Evolutionary conservation across 441 rosid genomes (phyloP), one percentile per base, ranked within the genome.

Genomic region (Aleurites moluccanus): DNA sequence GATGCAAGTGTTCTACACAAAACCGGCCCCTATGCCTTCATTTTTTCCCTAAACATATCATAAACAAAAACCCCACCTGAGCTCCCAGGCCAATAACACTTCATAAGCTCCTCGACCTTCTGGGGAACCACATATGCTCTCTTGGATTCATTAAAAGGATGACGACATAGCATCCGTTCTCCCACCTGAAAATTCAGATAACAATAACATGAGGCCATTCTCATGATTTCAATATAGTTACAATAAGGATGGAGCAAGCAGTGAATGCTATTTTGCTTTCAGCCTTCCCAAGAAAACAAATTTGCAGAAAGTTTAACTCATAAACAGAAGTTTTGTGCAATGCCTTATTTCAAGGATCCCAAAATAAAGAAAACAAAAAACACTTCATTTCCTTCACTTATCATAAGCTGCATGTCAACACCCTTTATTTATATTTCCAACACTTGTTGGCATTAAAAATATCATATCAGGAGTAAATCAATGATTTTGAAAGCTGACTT

Each of bases 51-150:
- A 52, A 35, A 61, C 64, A 11, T 9, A 55, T 53, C 18, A 42
- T 23, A 70, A 10, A 42, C 3, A 70, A 14, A 25, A 44, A 52
- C 15, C 81, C 81, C 65, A 94, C 98, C 97, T 85, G 95, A 88
- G 72, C 60, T 81, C 67, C 99, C 97, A n/a, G 96, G 92, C 98
- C 98, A 91, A 74, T 90, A 95, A 82, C 99, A 93, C 82, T 89
- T 90, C 55, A 92, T 79, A 72, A 95, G 92, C 86, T 91, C 97
- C 80, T 91, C 98, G 0, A 95, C 90, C 70, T 82, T 83, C 81
- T 90, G 90, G 16, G 97, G 99, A 67, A 95, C 98, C 80, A 95
- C 99, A 72, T 88, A 88, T 20, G 99, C 99, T 86, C 99, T 85
- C 85, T 91, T 93, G 25, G 98, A 95, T 85, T 95, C 99, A 67